These are phyloP conservation scores for Hymenoscyphus linearis DNA, from an alignment of 2,329 filamentous ascomycete genomes.

Conservation along the genomic window DNA sequence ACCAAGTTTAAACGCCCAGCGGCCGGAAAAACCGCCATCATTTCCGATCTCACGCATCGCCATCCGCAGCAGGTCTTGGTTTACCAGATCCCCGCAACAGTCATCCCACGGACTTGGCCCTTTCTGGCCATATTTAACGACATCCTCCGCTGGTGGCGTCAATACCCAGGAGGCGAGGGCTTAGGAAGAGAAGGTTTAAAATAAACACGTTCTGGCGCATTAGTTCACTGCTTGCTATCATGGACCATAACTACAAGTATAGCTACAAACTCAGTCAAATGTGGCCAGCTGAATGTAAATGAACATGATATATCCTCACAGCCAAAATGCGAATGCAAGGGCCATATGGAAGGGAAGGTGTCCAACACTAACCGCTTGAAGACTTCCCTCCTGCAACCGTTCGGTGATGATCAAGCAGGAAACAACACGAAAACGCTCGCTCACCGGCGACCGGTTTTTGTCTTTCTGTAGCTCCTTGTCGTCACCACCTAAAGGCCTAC, in stretches of 20 bases:
- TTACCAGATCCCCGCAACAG: neutral
- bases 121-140: constrained; percentile 1
- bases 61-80: neutral
- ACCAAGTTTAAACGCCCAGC: neutral
- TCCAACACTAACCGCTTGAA: neutral
- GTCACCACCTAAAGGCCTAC: neutral
- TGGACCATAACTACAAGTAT: neutral
- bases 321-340: neutral
- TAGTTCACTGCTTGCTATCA: neutral
- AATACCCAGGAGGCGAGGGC: neutral
- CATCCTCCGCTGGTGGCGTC: neutral
- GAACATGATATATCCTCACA: neutral
- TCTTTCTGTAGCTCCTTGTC: neutral
- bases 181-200: neutral
- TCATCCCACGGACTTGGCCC: neutral
- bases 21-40: neutral
- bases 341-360: neutral
- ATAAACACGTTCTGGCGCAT: neutral
- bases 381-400: neutral
- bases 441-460: neutral
- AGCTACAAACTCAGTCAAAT: neutral
- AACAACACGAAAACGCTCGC: neutral
- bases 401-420: neutral
- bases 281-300: neutral
- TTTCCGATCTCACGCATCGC: neutral